A percentile compares a stretch with the other conserved stretches of the same genome.
Evolutionary conservation across 768 basidiomycete species (phyloP).

Genomic region (Suillus cothurnatus): DNA sequence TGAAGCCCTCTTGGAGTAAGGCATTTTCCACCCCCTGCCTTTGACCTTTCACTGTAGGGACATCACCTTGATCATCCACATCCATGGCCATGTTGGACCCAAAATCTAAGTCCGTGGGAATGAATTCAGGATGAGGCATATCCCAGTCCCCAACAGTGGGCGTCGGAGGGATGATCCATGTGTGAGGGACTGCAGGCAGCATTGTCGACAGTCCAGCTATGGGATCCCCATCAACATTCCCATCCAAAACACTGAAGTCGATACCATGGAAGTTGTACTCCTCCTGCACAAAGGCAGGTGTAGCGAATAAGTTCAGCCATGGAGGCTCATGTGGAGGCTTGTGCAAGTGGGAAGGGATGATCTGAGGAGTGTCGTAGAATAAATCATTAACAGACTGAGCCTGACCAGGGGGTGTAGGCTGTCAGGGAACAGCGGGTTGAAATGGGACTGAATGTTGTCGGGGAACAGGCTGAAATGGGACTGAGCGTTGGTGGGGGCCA

Average conservation of each 20-base stretch:
- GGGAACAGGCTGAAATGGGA: neutral
- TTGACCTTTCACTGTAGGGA: neutral
- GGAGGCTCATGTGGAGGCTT: too few species aligned
- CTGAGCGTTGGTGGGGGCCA: neutral
- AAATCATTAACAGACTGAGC: neutral
- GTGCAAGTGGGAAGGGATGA: neutral
- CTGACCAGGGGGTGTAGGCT: neutral
- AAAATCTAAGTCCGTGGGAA: neutral
- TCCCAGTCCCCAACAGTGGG: neutral
- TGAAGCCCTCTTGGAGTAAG: conserved; percentile 2
- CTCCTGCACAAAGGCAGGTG: neutral
- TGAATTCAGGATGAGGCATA: neutral
- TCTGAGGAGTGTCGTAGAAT: neutral
- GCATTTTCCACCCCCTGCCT: neutral
- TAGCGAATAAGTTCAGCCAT: neutral
- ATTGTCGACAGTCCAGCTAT: neutral
- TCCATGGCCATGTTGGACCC: neutral
- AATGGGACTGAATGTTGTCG: neutral
- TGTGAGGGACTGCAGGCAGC: neutral
- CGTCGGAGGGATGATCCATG: neutral
- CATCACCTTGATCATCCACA: neutral
- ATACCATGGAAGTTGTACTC: neutral
- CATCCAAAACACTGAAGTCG: neutral
- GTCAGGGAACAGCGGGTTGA: neutral
- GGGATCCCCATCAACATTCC: neutral